A percentile compares a stretch with the other conserved stretches of the same genome.
Conservation (phyloP, 345 rosid species). For the Rhodamnia rubescens region DNA sequence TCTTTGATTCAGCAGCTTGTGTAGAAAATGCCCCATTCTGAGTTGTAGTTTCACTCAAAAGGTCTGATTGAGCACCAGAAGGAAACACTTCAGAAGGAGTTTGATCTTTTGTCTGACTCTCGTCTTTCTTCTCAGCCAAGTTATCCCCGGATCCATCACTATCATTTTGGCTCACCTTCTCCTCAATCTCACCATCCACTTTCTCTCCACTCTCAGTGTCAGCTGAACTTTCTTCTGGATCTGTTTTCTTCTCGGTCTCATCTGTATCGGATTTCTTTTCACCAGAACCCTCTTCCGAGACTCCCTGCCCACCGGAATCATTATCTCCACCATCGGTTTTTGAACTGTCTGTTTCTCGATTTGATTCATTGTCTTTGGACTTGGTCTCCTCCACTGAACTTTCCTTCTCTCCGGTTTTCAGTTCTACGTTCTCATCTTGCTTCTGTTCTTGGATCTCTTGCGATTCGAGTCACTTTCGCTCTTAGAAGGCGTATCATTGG, state of each 20-base stretch:
- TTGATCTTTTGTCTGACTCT: conserved; percentile 30
- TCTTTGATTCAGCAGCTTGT: conserved; percentile 82
- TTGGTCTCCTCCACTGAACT: conserved; percentile 3
- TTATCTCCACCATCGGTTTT: conserved; percentile 21
- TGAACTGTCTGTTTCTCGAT: conserved; percentile 13
- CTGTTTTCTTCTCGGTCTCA: conserved; percentile 27
- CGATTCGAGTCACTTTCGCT: conserved; percentile 13
- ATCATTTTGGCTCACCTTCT: conserved; percentile 29
- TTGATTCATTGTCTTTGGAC: conserved; percentile 12
- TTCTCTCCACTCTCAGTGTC: conserved; percentile 22
- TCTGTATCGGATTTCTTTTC: conserved; percentile 25
- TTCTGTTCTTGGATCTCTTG: conserved; percentile 33
- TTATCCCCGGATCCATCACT: conserved; percentile 24
- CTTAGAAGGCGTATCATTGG: conserved; percentile 7
- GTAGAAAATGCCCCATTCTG: conserved; percentile 78
- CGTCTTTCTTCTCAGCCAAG: conserved; percentile 28
- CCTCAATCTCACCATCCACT: conserved; percentile 27
- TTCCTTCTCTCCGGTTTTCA: conserved; percentile 8
- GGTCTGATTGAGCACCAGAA: conserved; percentile 77
- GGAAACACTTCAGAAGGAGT: conserved; percentile 48
- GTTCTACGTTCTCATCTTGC: conserved; percentile 14
- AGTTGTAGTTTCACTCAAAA: conserved; percentile 56
- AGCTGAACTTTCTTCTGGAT: conserved; percentile 17
- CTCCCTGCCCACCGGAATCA: conserved; percentile 28
- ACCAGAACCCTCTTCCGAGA: conserved; percentile 32